These are phyloP conservation scores for Helianthus tuberosus DNA, from an alignment of 129 eudicot species.

Conservation along the genomic window DNA sequence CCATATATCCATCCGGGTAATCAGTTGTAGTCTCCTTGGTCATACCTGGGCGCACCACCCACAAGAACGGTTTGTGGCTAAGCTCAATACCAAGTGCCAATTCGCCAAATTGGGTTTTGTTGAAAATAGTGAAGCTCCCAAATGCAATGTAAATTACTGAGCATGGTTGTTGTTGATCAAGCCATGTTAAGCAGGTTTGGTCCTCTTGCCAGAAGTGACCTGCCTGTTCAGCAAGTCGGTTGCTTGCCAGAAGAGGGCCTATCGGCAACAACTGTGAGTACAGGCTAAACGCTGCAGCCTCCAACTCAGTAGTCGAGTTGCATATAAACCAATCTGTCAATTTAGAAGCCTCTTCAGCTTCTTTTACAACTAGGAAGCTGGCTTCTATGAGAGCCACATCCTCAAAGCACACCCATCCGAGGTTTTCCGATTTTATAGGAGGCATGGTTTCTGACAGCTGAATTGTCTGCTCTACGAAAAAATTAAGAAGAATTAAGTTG, in stretches of 20 bases:
- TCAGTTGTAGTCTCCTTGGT: conserved; percentile 3
- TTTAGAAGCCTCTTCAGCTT: conserved; percentile 8
- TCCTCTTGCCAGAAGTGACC: conserved; percentile 64
- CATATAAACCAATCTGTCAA: conserved; percentile 40
- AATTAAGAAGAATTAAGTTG: neutral
- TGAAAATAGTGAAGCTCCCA: conserved; percentile 55
- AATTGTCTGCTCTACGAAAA: conserved; percentile 35
- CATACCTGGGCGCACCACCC: conserved; percentile 62
- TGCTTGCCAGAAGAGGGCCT: conserved; percentile 59
- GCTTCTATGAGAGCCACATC: conserved; percentile 20
- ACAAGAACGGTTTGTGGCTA: conserved; percentile 49
- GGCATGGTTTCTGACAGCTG: conserved; percentile 40
- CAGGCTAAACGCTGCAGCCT: conserved; percentile 42
- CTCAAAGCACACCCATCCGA: conserved; percentile 36
- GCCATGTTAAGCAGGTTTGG: conserved; percentile 57
- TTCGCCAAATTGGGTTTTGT: conserved; percentile 46
- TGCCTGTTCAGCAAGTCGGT: conserved; percentile 35
- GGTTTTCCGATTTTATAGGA: conserved; percentile 34
- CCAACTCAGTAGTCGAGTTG: conserved; percentile 52
- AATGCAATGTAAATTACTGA: conserved; percentile 61
- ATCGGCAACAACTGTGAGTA: conserved; percentile 39
- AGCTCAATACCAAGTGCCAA: conserved; percentile 59
- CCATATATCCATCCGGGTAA: conserved; percentile 43
- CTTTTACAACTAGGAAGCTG: conserved; percentile 3
- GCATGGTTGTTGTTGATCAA: conserved; percentile 45